Evolutionary conservation across 768 basidiomycete species (phyloP).

Genomic region (Lactifluus pinguis): DNA sequence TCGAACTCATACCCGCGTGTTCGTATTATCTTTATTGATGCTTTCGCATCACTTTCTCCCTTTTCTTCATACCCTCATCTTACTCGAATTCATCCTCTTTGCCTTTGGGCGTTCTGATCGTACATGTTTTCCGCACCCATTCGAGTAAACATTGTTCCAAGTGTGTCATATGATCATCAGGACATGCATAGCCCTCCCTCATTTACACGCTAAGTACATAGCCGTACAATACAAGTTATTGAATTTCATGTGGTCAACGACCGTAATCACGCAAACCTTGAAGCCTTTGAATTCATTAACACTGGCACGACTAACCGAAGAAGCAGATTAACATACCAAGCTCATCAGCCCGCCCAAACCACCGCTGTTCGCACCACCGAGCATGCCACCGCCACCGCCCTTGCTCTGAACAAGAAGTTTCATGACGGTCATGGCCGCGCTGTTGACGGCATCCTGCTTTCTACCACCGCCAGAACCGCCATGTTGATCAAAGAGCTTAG

Average conservation of each 20-base stretch:
- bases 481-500: slow-evolving; percentile 63
- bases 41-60: not conserved
- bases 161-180: not conserved
- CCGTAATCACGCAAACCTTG: slow-evolving; percentile 6
- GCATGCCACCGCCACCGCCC: slow-evolving; percentile 36
- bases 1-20: not conserved
- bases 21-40: not conserved
- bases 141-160: not conserved
- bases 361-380: slow-evolving; percentile 60
- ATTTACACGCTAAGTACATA: not conserved
- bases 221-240: not conserved
- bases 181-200: not conserved
- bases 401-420: slow-evolving; percentile 71
- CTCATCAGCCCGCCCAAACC: slow-evolving; percentile 54
- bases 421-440: slow-evolving; percentile 79
- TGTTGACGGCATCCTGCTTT: slow-evolving; percentile 80
- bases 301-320: slow-evolving; percentile 18
- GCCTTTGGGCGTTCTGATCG: not conserved
- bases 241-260: not conserved
- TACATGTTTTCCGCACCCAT: not conserved
- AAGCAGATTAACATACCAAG: not conserved
- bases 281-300: slow-evolving; percentile 7
- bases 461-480: slow-evolving; percentile 55
- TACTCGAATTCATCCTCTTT: not conserved
- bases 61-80: not conserved